These are phyloP conservation scores for Phytopythium aichiense DNA, from an alignment of 352 stramenopile genomes.

Conservation along the genomic window DNA sequence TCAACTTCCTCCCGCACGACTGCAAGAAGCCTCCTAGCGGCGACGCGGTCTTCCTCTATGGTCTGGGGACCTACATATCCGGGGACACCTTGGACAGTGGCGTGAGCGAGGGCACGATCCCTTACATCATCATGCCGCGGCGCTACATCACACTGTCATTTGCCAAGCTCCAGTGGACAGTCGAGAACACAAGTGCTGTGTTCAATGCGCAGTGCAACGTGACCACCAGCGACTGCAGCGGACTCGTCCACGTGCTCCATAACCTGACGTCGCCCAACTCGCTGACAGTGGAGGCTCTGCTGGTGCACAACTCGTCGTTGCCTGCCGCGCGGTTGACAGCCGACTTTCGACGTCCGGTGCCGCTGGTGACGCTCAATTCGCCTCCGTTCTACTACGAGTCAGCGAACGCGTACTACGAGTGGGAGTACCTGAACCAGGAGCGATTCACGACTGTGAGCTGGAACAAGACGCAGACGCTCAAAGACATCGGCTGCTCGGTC, in stretches of 20 bases:
- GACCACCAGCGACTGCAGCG: conserved; percentile 13
- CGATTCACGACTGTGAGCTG: conserved; percentile 6
- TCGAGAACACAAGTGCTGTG: conserved; percentile 20
- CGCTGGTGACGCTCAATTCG: conserved; percentile 24
- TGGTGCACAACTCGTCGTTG: conserved; percentile 6
- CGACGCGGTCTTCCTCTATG: conserved; percentile 33
- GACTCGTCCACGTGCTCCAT: conserved; percentile 20
- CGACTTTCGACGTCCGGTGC: conserved; percentile 21
- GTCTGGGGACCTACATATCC: conserved; percentile 22
- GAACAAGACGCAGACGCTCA: conserved; percentile 14
- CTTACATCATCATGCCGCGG: conserved; percentile 19
- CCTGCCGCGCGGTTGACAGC: conserved; percentile 10
- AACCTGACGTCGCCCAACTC: conserved; percentile 8
- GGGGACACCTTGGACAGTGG: conserved; percentile 16
- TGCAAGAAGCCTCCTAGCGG: conserved; percentile 13
- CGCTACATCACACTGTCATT: conserved; percentile 32
- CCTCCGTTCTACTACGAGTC: conserved; percentile 19
- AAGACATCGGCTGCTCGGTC: conserved; percentile 27
- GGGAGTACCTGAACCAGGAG: conserved; percentile 20
- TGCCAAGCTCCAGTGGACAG: conserved; percentile 26
- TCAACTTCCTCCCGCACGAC: conserved; percentile 24
- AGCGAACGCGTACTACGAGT: conserved; percentile 16
- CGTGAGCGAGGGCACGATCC: not conserved
- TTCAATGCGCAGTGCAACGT: conserved; percentile 26
- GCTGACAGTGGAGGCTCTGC: no score